These are phyloP conservation scores for Lepidopterella palustris DNA, from an alignment of 495 filamentous ascomycete species.

Conservation along the genomic window DNA sequence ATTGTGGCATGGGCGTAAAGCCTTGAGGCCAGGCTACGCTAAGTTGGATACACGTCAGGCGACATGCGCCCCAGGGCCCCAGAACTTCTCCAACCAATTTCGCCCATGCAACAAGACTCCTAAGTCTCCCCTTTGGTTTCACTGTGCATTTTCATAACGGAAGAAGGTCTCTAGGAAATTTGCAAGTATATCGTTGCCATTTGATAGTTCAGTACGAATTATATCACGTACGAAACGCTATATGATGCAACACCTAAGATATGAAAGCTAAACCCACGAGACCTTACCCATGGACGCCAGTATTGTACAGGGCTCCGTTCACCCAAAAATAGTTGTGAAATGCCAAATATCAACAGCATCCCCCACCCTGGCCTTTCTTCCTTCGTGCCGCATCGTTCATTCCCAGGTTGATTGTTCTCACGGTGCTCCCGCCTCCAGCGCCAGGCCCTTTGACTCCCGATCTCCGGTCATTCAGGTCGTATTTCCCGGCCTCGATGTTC, in stretches of 20 bases:
- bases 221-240: too few species aligned
- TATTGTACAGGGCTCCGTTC: neutral
- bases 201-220: too few species aligned
- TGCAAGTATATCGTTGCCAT: too few species aligned
- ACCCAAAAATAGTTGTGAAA: neutral
- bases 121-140: too few species aligned
- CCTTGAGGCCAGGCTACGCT: too few species aligned
- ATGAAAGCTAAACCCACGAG: neutral
- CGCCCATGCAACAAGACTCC: too few species aligned
- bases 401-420: conserved; percentile 51
- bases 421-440: conserved; percentile 44
- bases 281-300: neutral
- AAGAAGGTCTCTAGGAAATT: too few species aligned
- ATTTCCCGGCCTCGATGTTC: conserved; percentile 88
- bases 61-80: too few species aligned
- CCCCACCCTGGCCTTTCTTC: conserved; percentile 19
- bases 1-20: too few species aligned
- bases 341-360: conserved; percentile 15
- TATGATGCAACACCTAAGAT: neutral
- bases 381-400: conserved; percentile 44
- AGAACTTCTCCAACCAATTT: too few species aligned
- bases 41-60: too few species aligned
- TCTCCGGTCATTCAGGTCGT: conserved; percentile 88
- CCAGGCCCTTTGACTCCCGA: conserved; percentile 83
- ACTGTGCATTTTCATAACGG: too few species aligned